Conservation (phyloP, 148 eudicot genomes). For the Agrostemma githago region DNA sequence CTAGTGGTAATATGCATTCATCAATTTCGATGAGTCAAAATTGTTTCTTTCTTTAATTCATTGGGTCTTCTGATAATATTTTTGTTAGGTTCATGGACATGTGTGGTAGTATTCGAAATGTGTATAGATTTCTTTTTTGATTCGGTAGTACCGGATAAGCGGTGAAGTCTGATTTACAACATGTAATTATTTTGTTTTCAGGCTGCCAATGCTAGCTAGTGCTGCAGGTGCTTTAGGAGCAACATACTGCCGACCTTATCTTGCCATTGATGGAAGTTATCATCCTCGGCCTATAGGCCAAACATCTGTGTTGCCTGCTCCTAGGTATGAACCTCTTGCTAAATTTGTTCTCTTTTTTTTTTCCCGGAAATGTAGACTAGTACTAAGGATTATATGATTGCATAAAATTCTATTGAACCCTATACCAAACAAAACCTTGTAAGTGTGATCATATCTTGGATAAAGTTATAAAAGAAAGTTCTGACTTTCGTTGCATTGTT, state of each 20-base stretch:
- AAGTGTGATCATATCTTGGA: no score
- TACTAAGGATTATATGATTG: no score
- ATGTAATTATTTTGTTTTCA: conserved; percentile 24
- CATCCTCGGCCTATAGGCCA: conserved; percentile 65
- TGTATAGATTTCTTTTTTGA: neutral
- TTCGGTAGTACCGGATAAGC: neutral
- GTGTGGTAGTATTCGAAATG: neutral
- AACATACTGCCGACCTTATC: conserved; percentile 68
- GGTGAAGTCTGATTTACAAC: neutral
- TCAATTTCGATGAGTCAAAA: neutral
- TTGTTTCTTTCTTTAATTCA: neutral
- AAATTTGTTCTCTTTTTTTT: neutral
- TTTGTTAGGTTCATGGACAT: neutral
- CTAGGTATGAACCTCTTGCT: conserved; percentile 41
- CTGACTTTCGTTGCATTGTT: no score
- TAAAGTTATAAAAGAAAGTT: no score
- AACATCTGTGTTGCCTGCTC: conserved; percentile 49
- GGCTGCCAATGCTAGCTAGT: conserved; percentile 87
- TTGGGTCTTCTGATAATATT: neutral
- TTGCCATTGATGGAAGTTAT: conserved; percentile 67
- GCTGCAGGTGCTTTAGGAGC: conserved; percentile 88
- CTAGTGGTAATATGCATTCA: neutral
- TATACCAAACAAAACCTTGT: no score
- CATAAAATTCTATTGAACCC: no score
- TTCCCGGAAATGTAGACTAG: no score